These are phyloP conservation scores for Erodium moschatum DNA, from an alignment of 441 rosid species.

Conservation along the genomic window DNA sequence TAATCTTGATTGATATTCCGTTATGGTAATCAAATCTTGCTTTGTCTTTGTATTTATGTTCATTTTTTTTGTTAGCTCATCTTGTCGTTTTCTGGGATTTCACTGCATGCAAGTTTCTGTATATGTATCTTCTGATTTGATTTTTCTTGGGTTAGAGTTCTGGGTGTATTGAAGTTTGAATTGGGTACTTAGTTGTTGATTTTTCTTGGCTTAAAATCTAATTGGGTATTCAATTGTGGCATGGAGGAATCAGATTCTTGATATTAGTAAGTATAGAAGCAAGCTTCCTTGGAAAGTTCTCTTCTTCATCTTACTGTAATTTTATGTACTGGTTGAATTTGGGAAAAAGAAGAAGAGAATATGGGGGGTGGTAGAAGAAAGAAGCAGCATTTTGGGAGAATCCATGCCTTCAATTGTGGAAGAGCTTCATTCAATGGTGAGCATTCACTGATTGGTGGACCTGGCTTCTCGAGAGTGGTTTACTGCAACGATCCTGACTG, in stretches of 20 bases:
- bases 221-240: neutral
- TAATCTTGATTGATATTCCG: neutral
- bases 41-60: neutral
- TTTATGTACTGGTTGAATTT: neutral
- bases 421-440: slow-evolving; percentile 60
- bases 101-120: slow-evolving; percentile 1
- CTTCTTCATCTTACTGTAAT: neutral
- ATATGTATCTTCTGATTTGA: neutral
- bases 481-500: slow-evolving; percentile 70
- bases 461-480: slow-evolving; percentile 82
- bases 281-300: neutral
- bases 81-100: slow-evolving; percentile 6
- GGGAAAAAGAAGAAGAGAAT: neutral
- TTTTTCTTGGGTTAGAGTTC: neutral
- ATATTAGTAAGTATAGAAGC: neutral
- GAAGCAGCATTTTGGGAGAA: slow-evolving; percentile 51
- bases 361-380: slow-evolving; percentile 37
- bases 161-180: slow-evolving; percentile 3
- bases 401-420: slow-evolving; percentile 62
- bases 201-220: neutral
- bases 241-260: neutral
- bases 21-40: neutral
- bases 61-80: neutral
- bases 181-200: neutral
- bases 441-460: slow-evolving; percentile 81